These are phyloP conservation scores for Hypoxylon fragiforme DNA, from an alignment of 495 filamentous ascomycete genomes.

Conservation along the genomic window DNA sequence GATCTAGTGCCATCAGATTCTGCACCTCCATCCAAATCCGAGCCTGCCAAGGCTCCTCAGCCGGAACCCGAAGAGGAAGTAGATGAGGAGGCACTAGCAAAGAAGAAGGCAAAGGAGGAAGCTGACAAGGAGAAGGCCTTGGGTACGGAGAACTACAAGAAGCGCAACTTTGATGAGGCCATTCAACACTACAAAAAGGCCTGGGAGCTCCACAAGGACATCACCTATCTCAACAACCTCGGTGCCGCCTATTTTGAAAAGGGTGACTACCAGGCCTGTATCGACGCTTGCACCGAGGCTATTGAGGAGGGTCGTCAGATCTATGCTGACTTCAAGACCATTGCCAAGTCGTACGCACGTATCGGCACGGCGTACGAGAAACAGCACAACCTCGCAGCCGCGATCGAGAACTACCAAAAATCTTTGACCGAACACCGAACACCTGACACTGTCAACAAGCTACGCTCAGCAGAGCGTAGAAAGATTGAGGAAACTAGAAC, in stretches of 20 bases:
- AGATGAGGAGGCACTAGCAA: constrained; percentile 79
- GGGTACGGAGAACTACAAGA: constrained; percentile 96
- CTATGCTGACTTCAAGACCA: constrained; percentile 92
- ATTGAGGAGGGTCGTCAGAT: constrained; percentile 85
- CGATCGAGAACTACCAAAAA: constrained; percentile 89
- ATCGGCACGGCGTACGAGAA: constrained; percentile 93
- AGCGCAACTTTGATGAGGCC: constrained; percentile 90
- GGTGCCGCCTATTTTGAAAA: constrained; percentile 95
- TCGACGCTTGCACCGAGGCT: constrained; percentile 84
- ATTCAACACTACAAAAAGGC: constrained; percentile 95
- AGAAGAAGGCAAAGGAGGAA: constrained; percentile 87
- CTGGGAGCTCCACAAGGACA: constrained; percentile 93
- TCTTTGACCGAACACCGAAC: constrained; percentile 96
- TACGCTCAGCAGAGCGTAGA: constrained; percentile 88
- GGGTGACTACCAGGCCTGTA: constrained; percentile 83
- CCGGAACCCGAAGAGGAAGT: constrained; percentile 66
- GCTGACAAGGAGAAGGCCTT: constrained; percentile 94
- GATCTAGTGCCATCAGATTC: constrained; percentile 58
- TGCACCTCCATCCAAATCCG: constrained; percentile 52
- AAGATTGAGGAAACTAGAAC: constrained; percentile 76
- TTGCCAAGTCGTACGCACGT: constrained; percentile 94
- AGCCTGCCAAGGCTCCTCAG: constrained; percentile 58
- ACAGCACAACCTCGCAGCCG: constrained; percentile 73
- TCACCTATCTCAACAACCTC: constrained; percentile 95
- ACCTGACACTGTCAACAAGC: constrained; percentile 88